phyloP scores from a whole-genome alignment of 106 monocot species.

The Triglochin maritima region DNA sequence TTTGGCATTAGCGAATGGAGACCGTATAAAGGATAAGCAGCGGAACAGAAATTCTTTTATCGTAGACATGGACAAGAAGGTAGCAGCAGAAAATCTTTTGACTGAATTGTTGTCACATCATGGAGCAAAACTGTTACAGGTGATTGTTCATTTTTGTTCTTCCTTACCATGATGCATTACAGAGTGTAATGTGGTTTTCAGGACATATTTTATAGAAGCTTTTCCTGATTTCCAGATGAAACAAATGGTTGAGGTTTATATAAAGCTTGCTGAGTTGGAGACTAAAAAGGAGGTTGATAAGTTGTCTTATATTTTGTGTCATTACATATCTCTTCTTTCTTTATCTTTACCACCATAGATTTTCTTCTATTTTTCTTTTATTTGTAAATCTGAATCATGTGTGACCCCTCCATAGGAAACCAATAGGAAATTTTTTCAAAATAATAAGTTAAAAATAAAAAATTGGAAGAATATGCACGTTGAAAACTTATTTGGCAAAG shows the following conservation, averaged over 20 bases:
- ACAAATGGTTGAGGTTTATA: conserved; percentile 93
- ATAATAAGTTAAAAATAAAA: too few relatives aligned
- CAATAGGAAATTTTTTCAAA: too few relatives aligned
- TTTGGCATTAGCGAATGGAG: conserved; percentile 93
- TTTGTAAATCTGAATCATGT: too few relatives aligned
- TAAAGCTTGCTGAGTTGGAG: conserved; percentile 95
- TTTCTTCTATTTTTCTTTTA: too few relatives aligned
- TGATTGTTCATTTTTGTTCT: conserved; percentile 7
- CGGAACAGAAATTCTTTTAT: conserved; percentile 83
- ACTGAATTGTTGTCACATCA: conserved; percentile 64
- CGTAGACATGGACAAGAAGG: conserved; percentile 94
- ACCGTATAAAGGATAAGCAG: conserved; percentile 95
- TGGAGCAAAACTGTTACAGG: conserved; percentile 79
- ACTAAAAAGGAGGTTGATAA: conserved; percentile 82
- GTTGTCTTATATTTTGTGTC: neutral
- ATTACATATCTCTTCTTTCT: too few relatives aligned
- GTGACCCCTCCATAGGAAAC: too few relatives aligned
- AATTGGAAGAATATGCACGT: too few relatives aligned
- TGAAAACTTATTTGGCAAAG: too few relatives aligned
- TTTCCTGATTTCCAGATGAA: conserved; percentile 53
- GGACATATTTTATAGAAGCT: too few relatives aligned
- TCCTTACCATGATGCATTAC: too few relatives aligned
- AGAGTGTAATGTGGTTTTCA: too few relatives aligned
- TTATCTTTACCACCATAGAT: too few relatives aligned
- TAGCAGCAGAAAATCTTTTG: conserved; percentile 81